Evolutionary conservation across 1,284 basidiomycete species (phyloP).

Genomic region (Anthracocystis panici-leucophaei): DNA sequence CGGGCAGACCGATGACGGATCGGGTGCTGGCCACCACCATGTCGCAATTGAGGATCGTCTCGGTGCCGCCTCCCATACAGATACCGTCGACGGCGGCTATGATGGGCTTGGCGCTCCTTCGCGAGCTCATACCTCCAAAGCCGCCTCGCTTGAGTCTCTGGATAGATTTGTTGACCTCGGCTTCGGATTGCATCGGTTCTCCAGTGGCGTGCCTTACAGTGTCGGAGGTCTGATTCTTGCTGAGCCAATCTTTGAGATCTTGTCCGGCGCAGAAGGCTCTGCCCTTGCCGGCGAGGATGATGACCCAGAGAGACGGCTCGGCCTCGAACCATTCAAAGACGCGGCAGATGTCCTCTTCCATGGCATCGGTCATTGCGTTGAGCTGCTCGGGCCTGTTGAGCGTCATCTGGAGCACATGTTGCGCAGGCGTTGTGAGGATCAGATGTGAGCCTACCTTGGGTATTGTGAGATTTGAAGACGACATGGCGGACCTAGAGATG

Average conservation of each 20-base stretch:
- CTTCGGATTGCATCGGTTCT: slow-evolving; percentile 44
- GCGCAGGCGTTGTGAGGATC: slow-evolving; percentile 46
- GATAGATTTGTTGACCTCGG: slow-evolving; percentile 26
- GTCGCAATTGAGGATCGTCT: slow-evolving; percentile 84
- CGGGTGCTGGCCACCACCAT: slow-evolving; percentile 80
- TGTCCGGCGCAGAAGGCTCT: slow-evolving; percentile 79
- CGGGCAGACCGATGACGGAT: slow-evolving; percentile 81
- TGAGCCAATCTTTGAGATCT: slow-evolving; percentile 57
- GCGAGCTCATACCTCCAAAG: slow-evolving; percentile 80
- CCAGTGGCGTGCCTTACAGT: slow-evolving; percentile 28
- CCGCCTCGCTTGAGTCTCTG: slow-evolving; percentile 73
- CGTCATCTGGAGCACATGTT: slow-evolving; percentile 76
- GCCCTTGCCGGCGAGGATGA: slow-evolving; percentile 81
- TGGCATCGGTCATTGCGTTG: slow-evolving; percentile 76
- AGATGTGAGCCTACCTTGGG: slow-evolving; percentile 60
- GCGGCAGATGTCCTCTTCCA: slow-evolving; percentile 75
- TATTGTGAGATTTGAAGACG: slow-evolving; percentile 22
- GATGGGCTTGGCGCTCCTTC: slow-evolving; percentile 78
- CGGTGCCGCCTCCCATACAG: slow-evolving; percentile 83
- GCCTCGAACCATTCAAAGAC: slow-evolving; percentile 82
- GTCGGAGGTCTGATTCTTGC: slow-evolving; percentile 33
- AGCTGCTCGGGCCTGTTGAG: slow-evolving; percentile 80
- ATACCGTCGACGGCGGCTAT: slow-evolving; percentile 85
- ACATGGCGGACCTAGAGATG: slow-evolving; percentile 16
- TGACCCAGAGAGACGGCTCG: slow-evolving; percentile 80